These are phyloP conservation scores for Sisymbrium altissimum DNA, from an alignment of 345 rosid genomes.

Conservation along the genomic window DNA sequence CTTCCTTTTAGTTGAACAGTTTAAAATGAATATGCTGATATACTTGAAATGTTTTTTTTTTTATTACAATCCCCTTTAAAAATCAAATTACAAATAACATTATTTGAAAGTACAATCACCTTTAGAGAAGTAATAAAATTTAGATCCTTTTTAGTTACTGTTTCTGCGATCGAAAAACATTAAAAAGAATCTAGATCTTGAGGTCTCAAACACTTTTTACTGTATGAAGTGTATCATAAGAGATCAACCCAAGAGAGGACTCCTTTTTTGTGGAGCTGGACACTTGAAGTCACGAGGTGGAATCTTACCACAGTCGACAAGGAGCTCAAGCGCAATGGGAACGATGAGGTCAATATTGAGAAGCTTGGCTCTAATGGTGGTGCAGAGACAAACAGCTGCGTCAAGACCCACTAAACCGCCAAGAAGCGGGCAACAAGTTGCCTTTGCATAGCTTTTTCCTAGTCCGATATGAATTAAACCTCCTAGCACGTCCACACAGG, in stretches of 20 bases:
- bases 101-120: constrained; percentile 16
- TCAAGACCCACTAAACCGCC: constrained; percentile 68
- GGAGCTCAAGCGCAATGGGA: constrained; percentile 82
- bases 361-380: constrained; percentile 73
- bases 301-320: constrained; percentile 73
- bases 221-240: not conserved
- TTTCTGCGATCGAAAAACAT: not conserved
- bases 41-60: not conserved
- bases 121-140: not conserved
- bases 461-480: constrained; percentile 75
- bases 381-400: constrained; percentile 90
- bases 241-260: constrained; percentile 23
- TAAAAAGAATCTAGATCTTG: constrained; percentile 11
- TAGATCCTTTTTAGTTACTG: not conserved
- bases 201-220: not conserved
- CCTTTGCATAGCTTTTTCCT: constrained; percentile 68
- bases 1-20: not conserved
- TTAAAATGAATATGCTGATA: not conserved
- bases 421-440: constrained; percentile 81
- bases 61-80: not conserved
- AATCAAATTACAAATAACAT: not conserved
- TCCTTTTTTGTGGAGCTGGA: constrained; percentile 16
- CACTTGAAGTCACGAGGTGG: constrained; percentile 78
- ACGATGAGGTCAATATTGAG: constrained; percentile 63
- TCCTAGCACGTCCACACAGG: constrained; percentile 85